Conservation (phyloP, 2,329 filamentous ascomycete species). For the Microcyclospora tardicrescens region DNA sequence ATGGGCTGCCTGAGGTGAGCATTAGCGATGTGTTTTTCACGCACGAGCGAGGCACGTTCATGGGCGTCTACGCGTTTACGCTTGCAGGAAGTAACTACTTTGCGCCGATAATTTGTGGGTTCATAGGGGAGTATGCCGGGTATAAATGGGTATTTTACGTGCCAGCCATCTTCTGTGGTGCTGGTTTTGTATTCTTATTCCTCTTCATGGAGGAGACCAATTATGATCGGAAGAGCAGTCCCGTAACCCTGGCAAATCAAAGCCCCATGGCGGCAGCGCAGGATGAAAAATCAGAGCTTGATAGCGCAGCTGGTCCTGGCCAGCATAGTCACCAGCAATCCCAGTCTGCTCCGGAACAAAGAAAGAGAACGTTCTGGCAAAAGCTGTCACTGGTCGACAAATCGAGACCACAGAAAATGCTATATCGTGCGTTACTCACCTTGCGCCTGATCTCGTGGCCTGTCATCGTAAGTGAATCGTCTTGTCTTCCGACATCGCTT, state of each 20-base stretch:
- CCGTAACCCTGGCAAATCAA: not conserved
- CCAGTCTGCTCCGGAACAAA: not conserved
- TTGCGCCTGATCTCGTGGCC: conserved; percentile 27
- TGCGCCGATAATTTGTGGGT: conserved; percentile 35
- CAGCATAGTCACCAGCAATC: not conserved
- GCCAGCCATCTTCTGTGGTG: conserved; percentile 39
- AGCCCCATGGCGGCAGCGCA: not conserved
- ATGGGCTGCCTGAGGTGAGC: conserved; percentile 31
- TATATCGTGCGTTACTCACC: conserved; percentile 17
- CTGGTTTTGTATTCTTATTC: conserved; percentile 39
- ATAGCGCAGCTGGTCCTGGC: not conserved
- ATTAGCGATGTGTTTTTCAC: conserved; percentile 19
- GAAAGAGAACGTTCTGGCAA: conserved; percentile 7
- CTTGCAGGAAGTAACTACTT: conserved; percentile 13
- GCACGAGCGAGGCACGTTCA: conserved; percentile 19
- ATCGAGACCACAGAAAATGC: conserved; percentile 17
- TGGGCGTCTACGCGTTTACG: conserved; percentile 17
- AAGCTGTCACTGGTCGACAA: conserved; percentile 11
- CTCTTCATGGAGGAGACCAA: conserved; percentile 50
- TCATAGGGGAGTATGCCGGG: conserved; percentile 34
- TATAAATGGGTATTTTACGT: conserved; percentile 40
- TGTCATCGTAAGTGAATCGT: conserved; percentile 12
- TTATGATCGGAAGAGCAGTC: conserved; percentile 21
- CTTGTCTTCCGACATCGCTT: too few relatives aligned
- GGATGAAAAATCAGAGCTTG: not conserved